A percentile compares a stretch with the other conserved stretches of the same genome.
Evolutionary conservation across 768 basidiomycete genomes (phyloP).

Genomic region (Baorangia bicolor): DNA sequence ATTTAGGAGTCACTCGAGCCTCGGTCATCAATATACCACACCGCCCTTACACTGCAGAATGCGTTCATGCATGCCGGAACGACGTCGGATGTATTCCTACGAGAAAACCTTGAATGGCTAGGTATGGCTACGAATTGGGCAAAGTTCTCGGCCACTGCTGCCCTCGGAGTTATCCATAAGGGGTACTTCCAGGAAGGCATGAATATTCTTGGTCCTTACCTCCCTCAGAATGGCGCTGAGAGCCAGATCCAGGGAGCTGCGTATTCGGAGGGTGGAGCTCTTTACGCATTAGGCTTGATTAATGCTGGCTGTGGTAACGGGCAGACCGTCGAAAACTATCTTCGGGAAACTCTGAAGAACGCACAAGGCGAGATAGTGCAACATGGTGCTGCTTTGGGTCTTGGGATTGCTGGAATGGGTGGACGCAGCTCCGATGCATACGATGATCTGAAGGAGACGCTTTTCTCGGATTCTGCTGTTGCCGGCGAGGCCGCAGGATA

Average conservation of each 20-base stretch:
- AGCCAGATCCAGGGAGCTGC: slow-evolving; percentile 75
- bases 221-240: slow-evolving; percentile 76
- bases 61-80: slow-evolving; percentile 99
- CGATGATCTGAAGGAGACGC: slow-evolving; percentile 83
- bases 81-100: slow-evolving; percentile 88
- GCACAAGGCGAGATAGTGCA: slow-evolving; percentile 86
- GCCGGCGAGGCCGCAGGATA: slow-evolving; percentile 96
- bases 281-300: slow-evolving; percentile 93
- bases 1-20: slow-evolving; percentile 83
- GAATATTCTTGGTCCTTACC: slow-evolving; percentile 90
- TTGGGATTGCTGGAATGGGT: slow-evolving; percentile 96
- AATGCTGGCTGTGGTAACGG: slow-evolving; percentile 86
- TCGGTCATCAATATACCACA: slow-evolving; percentile 96
- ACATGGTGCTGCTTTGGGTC: slow-evolving; percentile 94
- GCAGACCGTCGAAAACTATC: slow-evolving; percentile 66
- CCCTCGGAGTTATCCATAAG: slow-evolving; percentile 96
- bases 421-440: slow-evolving; percentile 87
- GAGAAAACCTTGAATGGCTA: slow-evolving; percentile 97
- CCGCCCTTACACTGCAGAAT: slow-evolving; percentile 93
- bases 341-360: slow-evolving; percentile 75
- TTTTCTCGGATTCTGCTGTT: slow-evolving; percentile 93
- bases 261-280: slow-evolving; percentile 94
- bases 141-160: slow-evolving; percentile 97
- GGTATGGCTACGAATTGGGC: slow-evolving; percentile 96
- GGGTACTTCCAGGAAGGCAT: slow-evolving; percentile 94